These are phyloP conservation scores for Metarhizium anisopliae DNA, from an alignment of 2,329 filamentous ascomycete genomes.

Conservation along the genomic window DNA sequence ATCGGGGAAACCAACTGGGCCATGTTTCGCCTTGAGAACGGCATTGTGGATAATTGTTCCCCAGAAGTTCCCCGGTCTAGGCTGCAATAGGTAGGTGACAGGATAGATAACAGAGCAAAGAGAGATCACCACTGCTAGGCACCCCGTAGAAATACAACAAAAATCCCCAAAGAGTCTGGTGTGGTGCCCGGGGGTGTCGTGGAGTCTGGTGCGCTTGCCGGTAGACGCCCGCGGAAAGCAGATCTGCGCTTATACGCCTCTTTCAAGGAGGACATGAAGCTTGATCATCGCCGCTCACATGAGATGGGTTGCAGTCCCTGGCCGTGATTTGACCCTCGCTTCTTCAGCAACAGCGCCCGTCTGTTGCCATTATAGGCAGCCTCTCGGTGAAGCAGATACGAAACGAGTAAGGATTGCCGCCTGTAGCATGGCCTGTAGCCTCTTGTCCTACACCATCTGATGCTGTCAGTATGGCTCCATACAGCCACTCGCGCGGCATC, in stretches of 20 bases:
- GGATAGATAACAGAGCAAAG: not conserved
- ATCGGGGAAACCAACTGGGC: too few relatives aligned
- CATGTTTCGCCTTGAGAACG: too few relatives aligned
- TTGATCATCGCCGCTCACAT: slow-evolving; percentile 8
- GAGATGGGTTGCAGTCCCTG: slow-evolving; percentile 1
- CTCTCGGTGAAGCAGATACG: not conserved
- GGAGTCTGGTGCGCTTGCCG: not conserved
- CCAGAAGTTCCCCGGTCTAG: slow-evolving; percentile 7
- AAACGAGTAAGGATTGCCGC: too few relatives aligned
- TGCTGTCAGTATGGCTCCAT: not conserved
- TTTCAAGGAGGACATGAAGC: slow-evolving; percentile 8
- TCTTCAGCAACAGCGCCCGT: not conserved
- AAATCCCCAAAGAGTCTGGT: too few relatives aligned
- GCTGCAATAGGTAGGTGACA: slow-evolving; percentile 10
- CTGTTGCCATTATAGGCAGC: not conserved
- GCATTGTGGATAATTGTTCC: not conserved
- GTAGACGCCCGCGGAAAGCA: not conserved
- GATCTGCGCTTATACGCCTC: slow-evolving; percentile 6
- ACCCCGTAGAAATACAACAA: not conserved
- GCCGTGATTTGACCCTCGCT: not conserved
- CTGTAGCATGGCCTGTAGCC: not conserved
- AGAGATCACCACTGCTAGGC: not conserved
- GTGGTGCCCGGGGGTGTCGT: not conserved
- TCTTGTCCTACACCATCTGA: not conserved
- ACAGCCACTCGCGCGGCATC: not conserved